Percentiles rank a stretch among this genome's conserved stretches.
phyloP scores from a whole-genome alignment of 208 protist species.

The Leishmania aethiopica region DNA sequence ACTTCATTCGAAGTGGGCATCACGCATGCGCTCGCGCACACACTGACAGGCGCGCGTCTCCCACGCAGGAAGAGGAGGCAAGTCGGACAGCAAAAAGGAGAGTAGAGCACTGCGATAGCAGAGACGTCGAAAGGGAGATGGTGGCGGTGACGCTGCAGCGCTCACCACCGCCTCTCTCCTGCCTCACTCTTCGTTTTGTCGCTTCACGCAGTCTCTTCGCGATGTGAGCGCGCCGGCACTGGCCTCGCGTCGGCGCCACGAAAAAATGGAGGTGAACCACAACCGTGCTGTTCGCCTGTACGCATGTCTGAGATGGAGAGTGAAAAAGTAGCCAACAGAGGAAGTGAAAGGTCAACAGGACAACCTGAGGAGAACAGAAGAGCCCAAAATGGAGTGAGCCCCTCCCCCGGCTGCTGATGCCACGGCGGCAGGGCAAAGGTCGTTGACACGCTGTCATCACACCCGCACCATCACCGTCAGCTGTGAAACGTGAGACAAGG shows the following conservation, averaged over 20 bases:
- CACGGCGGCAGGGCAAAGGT: not conserved
- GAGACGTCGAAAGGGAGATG: not conserved
- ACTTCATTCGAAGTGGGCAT: not conserved
- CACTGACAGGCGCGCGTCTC: not conserved
- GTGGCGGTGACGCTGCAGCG: not conserved
- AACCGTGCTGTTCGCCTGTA: not conserved
- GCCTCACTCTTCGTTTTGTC: not conserved
- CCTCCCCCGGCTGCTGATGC: no score
- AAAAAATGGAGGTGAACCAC: not conserved
- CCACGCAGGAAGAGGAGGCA: conserved; percentile 3
- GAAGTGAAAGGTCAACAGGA: not conserved
- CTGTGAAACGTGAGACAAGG: not conserved
- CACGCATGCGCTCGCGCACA: not conserved
- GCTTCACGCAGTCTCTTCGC: not conserved
- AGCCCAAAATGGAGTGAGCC: not conserved
- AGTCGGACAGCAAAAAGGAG: not conserved
- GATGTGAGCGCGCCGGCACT: not conserved
- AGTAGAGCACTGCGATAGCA: not conserved
- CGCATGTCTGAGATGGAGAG: not conserved
- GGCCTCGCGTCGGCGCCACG: not conserved
- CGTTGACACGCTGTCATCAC: not conserved
- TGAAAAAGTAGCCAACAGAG: not conserved
- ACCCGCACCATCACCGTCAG: not conserved
- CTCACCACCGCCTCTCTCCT: not conserved
- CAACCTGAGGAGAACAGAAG: not conserved